Evolutionary conservation across 768 basidiomycete species (phyloP), one percentile per base, ranked within the genome.

Genomic region (Cystofilobasidium bisporidii): DNA sequence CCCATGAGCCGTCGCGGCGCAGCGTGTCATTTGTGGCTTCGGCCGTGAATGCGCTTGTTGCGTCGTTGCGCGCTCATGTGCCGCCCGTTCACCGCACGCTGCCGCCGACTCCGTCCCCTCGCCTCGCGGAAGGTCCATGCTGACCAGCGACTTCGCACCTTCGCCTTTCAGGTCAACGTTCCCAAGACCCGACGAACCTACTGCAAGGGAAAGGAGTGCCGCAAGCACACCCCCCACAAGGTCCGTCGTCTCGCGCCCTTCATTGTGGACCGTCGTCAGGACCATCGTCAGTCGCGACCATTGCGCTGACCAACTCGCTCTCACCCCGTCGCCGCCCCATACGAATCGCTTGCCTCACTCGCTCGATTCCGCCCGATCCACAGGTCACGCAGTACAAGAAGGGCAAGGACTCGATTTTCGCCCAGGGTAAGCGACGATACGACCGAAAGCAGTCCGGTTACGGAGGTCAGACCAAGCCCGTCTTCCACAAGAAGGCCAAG

Each of bases 401-500:
- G 85, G 96, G 96, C 78, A 98, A 99, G 82, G 94, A 91, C 78
- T 98, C 96, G 69, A 81, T 93, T 71, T 89, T 89, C 78, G 96
- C 90, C 62, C 94, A 99, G 82, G 96, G 96, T 82, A 98, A 99
- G 86, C 89, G 96, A 76, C 91, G 96, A 82, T 98, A 99, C 82
- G 96, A 98, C 83, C 87, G 76, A 70, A 77, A 77, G 67, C 74
- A 75, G 67, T 71, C 72, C 71, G 79, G 94, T 81, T 98, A 97
- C 82, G 94, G 94, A 88, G 94, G 94, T 81, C 94, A 99, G 84
- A 99, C 94, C 69, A 99, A 99, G 83, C 94, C 94, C 70, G 93
- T 99, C 81, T 99, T 99, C 88, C 96, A 99, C 89, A 99, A 99
- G 84, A 98, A 96, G 87, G 91, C 77, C 50, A 78, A 78, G 77